phyloP scores from a whole-genome alignment of 164 flowering plant genomes.

The Vitis rupestris region DNA sequence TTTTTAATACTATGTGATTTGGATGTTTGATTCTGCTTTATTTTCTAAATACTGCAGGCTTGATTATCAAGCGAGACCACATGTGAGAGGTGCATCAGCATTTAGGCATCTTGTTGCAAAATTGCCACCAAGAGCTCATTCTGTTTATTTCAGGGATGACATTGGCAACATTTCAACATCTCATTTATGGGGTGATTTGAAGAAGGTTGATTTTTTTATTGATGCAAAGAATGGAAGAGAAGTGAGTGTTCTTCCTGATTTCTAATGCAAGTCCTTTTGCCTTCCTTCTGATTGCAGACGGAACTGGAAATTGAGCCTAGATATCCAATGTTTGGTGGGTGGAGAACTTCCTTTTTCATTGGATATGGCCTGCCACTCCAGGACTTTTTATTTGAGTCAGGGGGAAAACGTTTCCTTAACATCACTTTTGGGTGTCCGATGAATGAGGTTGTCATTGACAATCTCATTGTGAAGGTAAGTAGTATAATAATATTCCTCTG shows the following conservation, averaged over 20 bases:
- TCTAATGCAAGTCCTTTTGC: background rate
- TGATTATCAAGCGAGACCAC: slow-evolving; percentile 76
- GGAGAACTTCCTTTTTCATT: slow-evolving; percentile 91
- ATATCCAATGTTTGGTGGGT: slow-evolving; percentile 95
- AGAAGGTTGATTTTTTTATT: slow-evolving; percentile 49
- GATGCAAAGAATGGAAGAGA: background rate
- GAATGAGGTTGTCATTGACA: slow-evolving; percentile 64
- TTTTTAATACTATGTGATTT: background rate
- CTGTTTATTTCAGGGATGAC: slow-evolving; percentile 89
- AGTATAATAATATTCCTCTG: background rate
- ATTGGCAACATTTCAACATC: slow-evolving; percentile 98
- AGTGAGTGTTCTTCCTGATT: background rate
- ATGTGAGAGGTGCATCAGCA: slow-evolving; percentile 73
- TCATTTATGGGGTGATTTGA: slow-evolving; percentile 63
- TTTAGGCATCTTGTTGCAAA: slow-evolving; percentile 70
- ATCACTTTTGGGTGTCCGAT: slow-evolving; percentile 78
- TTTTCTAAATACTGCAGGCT: slow-evolving; percentile 48
- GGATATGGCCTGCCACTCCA: slow-evolving; percentile 92
- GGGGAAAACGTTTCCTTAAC: slow-evolving; percentile 77
- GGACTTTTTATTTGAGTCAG: slow-evolving; percentile 74
- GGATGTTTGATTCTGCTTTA: slow-evolving; percentile 3
- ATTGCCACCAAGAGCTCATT: slow-evolving; percentile 91
- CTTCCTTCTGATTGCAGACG: slow-evolving; percentile 53
- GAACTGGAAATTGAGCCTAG: slow-evolving; percentile 88
- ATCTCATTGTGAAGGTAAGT: slow-evolving; percentile 76